A percentile compares a stretch with the other conserved stretches of the same genome.
phyloP scores from a whole-genome alignment of 2,329 filamentous ascomycete species.

The Fusarium verrucosum region DNA sequence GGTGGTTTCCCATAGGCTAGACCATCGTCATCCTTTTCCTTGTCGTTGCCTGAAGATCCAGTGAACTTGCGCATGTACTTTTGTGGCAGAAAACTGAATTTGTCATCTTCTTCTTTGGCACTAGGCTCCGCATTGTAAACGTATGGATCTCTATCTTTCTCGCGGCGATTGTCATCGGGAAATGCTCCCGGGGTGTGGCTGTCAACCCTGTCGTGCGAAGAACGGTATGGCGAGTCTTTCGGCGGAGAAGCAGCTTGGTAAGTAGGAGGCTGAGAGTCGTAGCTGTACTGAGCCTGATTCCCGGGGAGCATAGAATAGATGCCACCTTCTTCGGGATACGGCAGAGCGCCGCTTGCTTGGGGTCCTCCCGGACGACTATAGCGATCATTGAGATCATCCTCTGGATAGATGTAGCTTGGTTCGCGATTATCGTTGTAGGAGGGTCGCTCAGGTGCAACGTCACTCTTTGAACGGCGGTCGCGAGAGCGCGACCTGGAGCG shows the following conservation, averaged over 20 bases:
- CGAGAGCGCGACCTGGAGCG: conserved; percentile 60
- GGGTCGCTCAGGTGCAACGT: conserved; percentile 45
- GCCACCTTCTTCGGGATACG: conserved; percentile 53
- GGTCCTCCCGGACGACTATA: conserved; percentile 49
- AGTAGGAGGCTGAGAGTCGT: conserved; percentile 49
- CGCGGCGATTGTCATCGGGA: conserved; percentile 47
- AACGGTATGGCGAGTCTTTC: conserved; percentile 49
- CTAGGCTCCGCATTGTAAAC: conserved; percentile 19
- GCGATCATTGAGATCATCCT: conserved; percentile 54
- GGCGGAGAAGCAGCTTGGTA: conserved; percentile 51
- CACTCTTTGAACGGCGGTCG: conserved; percentile 48
- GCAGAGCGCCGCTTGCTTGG: conserved; percentile 47
- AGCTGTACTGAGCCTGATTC: conserved; percentile 51
- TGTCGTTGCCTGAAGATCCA: conserved; percentile 43
- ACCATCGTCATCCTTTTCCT: conserved; percentile 56
- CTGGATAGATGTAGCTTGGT: conserved; percentile 54
- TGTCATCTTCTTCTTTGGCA: conserved; percentile 47
- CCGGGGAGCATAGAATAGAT: conserved; percentile 52
- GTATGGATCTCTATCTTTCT: conserved; percentile 41
- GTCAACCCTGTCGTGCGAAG: conserved; percentile 50
- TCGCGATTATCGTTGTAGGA: conserved; percentile 54
- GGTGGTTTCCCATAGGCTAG: conserved; percentile 60
- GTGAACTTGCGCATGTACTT: conserved; percentile 56
- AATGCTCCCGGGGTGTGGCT: conserved; percentile 48
- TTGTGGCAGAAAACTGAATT: conserved; percentile 57